phyloP scores from a whole-genome alignment of 345 rosid species.

The Murraya paniculata region DNA sequence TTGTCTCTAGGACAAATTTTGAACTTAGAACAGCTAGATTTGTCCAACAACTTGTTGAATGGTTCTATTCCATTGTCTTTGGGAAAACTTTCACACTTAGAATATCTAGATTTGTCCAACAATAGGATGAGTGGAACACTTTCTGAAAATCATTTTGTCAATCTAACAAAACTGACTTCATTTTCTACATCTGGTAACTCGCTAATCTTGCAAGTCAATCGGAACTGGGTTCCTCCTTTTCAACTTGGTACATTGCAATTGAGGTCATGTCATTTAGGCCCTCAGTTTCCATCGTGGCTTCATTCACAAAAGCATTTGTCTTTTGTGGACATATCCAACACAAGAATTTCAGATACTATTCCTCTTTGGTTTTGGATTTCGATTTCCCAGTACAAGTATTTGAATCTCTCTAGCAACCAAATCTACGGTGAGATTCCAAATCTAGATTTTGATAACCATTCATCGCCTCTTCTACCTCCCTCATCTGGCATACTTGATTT shows the following conservation, averaged over 20 bases:
- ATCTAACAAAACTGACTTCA: background rate
- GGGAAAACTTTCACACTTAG: background rate
- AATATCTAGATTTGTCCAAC: background rate
- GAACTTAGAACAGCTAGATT: too few species aligned
- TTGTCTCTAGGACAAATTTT: background rate
- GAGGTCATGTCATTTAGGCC: background rate
- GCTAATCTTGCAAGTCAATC: background rate
- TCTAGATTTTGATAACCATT: too few species aligned
- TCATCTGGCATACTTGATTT: too few species aligned
- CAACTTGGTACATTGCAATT: background rate
- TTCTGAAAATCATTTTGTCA: background rate
- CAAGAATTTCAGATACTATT: background rate
- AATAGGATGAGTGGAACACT: background rate
- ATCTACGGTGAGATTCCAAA: background rate
- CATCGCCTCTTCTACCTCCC: too few species aligned
- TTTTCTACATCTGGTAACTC: background rate
- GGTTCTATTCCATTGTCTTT: background rate
- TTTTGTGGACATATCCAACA: background rate
- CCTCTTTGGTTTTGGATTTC: background rate
- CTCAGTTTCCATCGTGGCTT: background rate
- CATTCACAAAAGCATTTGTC: background rate
- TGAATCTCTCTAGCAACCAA: background rate
- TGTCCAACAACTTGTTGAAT: background rate
- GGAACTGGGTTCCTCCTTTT: background rate
- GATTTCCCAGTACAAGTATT: background rate